Base-by-base conservation (phyloP, 768 basidiomycete genomes). In the Mrakia gelida region DNA sequence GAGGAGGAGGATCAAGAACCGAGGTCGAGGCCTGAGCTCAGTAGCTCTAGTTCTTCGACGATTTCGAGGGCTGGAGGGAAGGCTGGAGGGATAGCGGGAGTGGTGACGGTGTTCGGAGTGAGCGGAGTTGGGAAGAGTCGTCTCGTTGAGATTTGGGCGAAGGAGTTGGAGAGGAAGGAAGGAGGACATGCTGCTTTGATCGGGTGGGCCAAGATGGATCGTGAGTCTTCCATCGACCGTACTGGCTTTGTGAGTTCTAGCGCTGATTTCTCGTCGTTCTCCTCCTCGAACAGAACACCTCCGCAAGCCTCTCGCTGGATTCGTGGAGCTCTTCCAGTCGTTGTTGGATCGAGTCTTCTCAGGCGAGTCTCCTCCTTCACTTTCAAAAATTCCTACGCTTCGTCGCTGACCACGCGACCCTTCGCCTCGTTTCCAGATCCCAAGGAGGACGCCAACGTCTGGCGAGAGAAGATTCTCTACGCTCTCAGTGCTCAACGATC, bases 301-400 rank as follows among this genome's bases (percentile, higher is more conserved):
- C 32, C 85, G 95, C 38, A 89, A 95, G 84, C 81, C 88, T 6
- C 85, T 96, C 56, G 80, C 77, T 26, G 83, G 81, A 0, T 81
- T 82, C 59, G 76, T 81, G 0, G 80, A 83, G 71, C 77, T 83
- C 26, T 82, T 84, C 59, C 63, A 81, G 15, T 75, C 76, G 43
- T 79, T 84, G 0, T 77, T 83, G 28, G 81, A 82, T 45, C 74
- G 80, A 9, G 71, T 82, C 15, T 81, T 83, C 68, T 80, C 81
- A 9, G 59, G 59, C 18, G 59, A 59, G 23, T 10, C 28, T 11
- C 26, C 4, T 59, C n/a, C 59, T 59, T 28, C 28, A 2, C n/a
- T 15, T 13, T 45, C 45, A 45, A 11, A 6, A 43, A 6, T 5
- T 21, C 49, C 59, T 28, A 1, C 9, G 54, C 18, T 56, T n/a